phyloP scores from a whole-genome alignment of 192 early-diverging fungal genomes.

The Gonapodya sp. region DNA sequence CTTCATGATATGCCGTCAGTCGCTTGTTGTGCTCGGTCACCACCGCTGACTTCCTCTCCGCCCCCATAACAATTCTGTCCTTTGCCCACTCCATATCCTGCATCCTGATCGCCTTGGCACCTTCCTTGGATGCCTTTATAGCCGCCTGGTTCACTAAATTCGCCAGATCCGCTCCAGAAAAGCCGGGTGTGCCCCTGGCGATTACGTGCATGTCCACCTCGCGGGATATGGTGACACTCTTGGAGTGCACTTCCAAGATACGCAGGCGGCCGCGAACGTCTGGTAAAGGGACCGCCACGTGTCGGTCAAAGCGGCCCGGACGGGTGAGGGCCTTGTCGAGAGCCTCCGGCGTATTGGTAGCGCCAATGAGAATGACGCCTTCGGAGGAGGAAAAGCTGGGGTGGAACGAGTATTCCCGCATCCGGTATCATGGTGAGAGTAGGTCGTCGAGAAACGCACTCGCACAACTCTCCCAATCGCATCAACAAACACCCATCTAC shows the following conservation, averaged over 20 bases:
- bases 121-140: constrained; percentile 81
- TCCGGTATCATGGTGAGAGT: background rate
- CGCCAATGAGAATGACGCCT: constrained; percentile 97
- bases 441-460: background rate
- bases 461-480: background rate
- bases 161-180: constrained; percentile 98
- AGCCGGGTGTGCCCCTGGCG: constrained; percentile 94
- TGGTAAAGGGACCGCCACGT: constrained; percentile 86
- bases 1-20: constrained; percentile 96
- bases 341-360: constrained; percentile 95
- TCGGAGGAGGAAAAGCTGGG: constrained; percentile 74
- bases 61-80: constrained; percentile 98
- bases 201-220: constrained; percentile 74
- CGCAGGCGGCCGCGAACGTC: constrained; percentile 92
- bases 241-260: constrained; percentile 85
- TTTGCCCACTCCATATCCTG: constrained; percentile 93
- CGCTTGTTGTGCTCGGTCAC: constrained; percentile 79
- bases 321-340: constrained; percentile 94
- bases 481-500: constrained; percentile 1
- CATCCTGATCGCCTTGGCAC: constrained; percentile 59
- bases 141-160: constrained; percentile 98
- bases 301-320: constrained; percentile 94
- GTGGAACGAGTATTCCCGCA: background rate
- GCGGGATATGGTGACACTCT: constrained; percentile 58
- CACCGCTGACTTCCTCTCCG: constrained; percentile 84